Evolutionary conservation across 2,329 filamentous ascomycete genomes (phyloP), one percentile per base, ranked within the genome.

Genomic region (Fusarium guadeloupense): DNA sequence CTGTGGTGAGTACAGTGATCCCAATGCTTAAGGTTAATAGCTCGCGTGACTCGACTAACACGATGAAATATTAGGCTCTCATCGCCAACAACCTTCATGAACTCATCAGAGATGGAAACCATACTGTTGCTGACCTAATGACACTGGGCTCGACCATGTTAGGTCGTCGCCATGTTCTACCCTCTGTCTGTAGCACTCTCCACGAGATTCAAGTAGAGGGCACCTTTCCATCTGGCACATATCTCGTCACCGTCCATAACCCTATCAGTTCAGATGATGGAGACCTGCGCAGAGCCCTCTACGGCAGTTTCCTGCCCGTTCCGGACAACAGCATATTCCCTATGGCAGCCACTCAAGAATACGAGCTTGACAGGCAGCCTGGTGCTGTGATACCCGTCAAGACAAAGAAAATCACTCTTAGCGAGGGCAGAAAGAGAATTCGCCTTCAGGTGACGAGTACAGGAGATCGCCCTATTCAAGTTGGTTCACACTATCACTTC

Each of bases 401-500:
- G 69, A 84, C 82, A 67, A 84, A 81, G 26, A 83, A 80, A 41
- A 84, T 97, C 49, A 77, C 78, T 44, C 77, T 98, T 67, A 97
- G 92, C 73, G 83, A 88, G 67, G 89, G 89, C 33, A 84, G 92
- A 47, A 88, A 85, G 76, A 84, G 93, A 58, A 88, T 93, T 62
- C 83, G 78, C 56, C 78, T 98, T 33, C 87, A 82, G 71, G 91
- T 98, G 34, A 93, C 89, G 62, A 97, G 91, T 75, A 91, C 85
- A 69, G 94, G 94, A 7, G 94, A 98, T 75, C 82, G 94, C 26
- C 94, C 94, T 2, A 90, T 97, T 58, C 93, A 97, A 81, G 90
- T 93, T 56, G 94, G 94, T 26, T 96, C 92, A 26, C 94, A 98
- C 77, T 98, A 97, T 75, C 94, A 97, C 77, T 96, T 98, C 74